Evolutionary conservation across 129 eudicot species (phyloP).

Genomic region (Ambrosia trifida): DNA sequence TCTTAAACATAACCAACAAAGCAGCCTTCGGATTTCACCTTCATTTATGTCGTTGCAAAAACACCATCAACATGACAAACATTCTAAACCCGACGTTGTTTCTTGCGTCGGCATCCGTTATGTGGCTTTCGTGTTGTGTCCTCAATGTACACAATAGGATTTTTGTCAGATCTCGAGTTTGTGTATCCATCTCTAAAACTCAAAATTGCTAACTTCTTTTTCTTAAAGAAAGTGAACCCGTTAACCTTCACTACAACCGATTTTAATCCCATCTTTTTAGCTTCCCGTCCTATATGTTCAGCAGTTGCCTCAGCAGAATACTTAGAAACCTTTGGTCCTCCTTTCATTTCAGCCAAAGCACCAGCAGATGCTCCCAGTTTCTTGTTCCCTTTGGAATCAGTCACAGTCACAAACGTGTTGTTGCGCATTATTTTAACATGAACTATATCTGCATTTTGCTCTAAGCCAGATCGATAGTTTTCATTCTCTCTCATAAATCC

Average conservation of each 20-base stretch:
- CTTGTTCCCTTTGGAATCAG: conserved; percentile 75
- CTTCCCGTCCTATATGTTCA: conserved; percentile 75
- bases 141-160: conserved; percentile 78
- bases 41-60: neutral
- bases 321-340: conserved; percentile 51
- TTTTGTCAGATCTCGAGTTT: conserved; percentile 51
- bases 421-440: conserved; percentile 72
- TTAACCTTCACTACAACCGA: conserved; percentile 83
- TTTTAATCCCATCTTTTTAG: conserved; percentile 53
- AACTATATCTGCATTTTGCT: conserved; percentile 68
- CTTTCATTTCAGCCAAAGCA: conserved; percentile 51
- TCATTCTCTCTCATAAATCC: conserved; percentile 31
- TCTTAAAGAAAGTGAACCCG: conserved; percentile 73
- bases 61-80: neutral
- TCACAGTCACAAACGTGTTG: conserved; percentile 67
- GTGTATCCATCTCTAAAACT: conserved; percentile 81
- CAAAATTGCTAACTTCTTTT: conserved; percentile 71
- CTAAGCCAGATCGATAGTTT: conserved; percentile 19
- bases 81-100: conserved; percentile 58
- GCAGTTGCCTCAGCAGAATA: conserved; percentile 86
- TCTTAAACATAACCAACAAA: neutral
- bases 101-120: conserved; percentile 82
- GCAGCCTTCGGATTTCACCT: neutral
- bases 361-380: conserved; percentile 68
- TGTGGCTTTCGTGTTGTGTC: conserved; percentile 85